Base-by-base conservation (phyloP, 1,284 basidiomycete species). In the Ceratobasidium sp. region DNA sequence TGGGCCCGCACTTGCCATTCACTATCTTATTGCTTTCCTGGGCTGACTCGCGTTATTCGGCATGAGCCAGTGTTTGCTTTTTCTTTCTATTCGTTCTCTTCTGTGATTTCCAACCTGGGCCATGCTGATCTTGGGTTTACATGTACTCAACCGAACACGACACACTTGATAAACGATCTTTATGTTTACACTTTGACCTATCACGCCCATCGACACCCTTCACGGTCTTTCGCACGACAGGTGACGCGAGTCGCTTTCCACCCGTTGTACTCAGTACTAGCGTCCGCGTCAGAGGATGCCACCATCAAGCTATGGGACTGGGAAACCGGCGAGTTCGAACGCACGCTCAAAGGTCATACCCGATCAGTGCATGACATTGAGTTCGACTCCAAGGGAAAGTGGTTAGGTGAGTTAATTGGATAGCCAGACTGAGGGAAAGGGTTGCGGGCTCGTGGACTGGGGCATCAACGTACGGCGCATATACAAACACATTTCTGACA, bases 301-400 rank as follows among this genome's bases (percentile, higher is more conserved):
- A 94, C 90, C 1, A 87, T 96, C 77, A 96, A 96, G 83, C 88
- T 97, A 63, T 96, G 95, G 94, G 95, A 97, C 79, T 97, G 95
- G 94, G 95, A 97, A 80, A 92, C 92, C 46, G 95, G 95, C 30
- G 95, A 96, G 76, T 92, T 96, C 78, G 95, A 97, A 80, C 83
- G 93, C 73, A 96, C 95, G 8, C 82, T 97, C 73, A 97, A 96
- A 82, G 94, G 95, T 0, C 95, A 97, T 83, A 96, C 95, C 44
- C 94, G 94, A 79, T 88, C 91, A 21, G 91, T 97, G 21, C 89
- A 89, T 80, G 94, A 96, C 81, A 88, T 94, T 61, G 93, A 95
- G 79, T 97, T 93, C 80, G 94, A 96, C 80, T 87, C 88, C 75
- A 94, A 92, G 81, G 95, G 95, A 28, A 88, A 88, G 76, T 82